Conservation (phyloP, 257 asterid species). For the Avicennia marina region DNA sequence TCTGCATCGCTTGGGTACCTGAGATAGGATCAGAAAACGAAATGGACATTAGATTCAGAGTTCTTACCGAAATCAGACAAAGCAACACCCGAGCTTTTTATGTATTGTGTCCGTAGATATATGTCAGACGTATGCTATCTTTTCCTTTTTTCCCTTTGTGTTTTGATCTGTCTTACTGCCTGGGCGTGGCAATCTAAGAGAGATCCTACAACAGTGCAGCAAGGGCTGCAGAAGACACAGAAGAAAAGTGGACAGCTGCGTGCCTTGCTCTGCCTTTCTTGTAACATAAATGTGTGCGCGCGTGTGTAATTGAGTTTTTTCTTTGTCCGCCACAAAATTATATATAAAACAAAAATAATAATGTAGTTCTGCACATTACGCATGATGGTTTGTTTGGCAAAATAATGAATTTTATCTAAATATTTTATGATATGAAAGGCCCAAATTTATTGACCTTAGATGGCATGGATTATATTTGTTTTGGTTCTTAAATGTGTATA, state of each 20-base stretch:
- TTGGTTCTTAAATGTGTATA: too few relatives aligned
- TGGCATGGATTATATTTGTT: too few relatives aligned
- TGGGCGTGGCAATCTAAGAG: slow-evolving; percentile 68
- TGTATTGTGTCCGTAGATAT: slow-evolving; percentile 15
- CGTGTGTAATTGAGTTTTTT: too few relatives aligned
- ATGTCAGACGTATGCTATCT: background rate
- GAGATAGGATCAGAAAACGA: slow-evolving; percentile 61
- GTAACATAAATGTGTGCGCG: too few relatives aligned
- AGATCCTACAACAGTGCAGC: slow-evolving; percentile 26
- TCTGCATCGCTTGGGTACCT: slow-evolving; percentile 99
- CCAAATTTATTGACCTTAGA: too few relatives aligned
- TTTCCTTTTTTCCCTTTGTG: background rate
- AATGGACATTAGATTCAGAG: slow-evolving; percentile 49
- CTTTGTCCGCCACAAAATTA: too few relatives aligned
- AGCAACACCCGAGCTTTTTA: slow-evolving; percentile 32
- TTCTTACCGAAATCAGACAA: slow-evolving; percentile 37
- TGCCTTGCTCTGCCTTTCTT: too few relatives aligned
- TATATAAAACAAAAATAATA: too few relatives aligned
- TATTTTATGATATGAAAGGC: too few relatives aligned
- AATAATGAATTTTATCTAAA: too few relatives aligned
- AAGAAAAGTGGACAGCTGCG: slow-evolving; percentile 36
- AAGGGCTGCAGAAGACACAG: slow-evolving; percentile 17
- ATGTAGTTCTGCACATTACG: too few relatives aligned
- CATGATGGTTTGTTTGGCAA: too few relatives aligned
- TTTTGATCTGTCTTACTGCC: slow-evolving; percentile 13